Evolutionary conservation across 2,329 filamentous ascomycete species (phyloP), one percentile per base, ranked within the genome.

Genomic region (Thelonectria discophora): DNA sequence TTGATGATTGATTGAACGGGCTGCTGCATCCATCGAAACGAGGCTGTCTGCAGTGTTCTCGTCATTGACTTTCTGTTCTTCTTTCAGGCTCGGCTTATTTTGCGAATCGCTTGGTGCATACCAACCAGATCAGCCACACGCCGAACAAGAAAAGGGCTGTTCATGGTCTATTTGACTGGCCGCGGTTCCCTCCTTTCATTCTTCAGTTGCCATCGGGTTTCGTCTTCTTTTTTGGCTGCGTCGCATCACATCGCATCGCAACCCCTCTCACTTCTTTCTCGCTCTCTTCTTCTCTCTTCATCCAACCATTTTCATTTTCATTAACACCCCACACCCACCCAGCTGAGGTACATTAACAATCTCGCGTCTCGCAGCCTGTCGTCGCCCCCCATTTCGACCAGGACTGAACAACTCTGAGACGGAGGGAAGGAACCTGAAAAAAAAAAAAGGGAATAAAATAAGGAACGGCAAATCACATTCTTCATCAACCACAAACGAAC

Each of bases 121-220:
- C 42, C 42, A 45, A 21, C 20, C 54, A 58, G 45, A 21, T 45
- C 54, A 58, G 50, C 53, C 62, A 51, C 42, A 46, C 34, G 47
- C 55, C 32, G 61, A 49, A 45, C 63, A 59, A 59, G 59, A 67
- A 64, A 67, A 30, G 13, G 34, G n/a, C 34, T 39, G 54, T 27
- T 58, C 32, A 45, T 47, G 6, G 39, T 46, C 13, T 49, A 59
- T 62, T 45, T 49, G 20, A 15, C 18, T n/a, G 24, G 37, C n/a
- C n/a, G 53, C 15, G 47, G 24, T 39, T 32, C n/a, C 53, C 32
- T 32, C 32, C n/a, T 32, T 37, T 51, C 12, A n/a, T 37, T 30
- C 8, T n/a, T 49, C 20, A 8, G 6, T 37, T 20, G 24, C 10
- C n/a, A 37, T 45, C 7, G 17, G 13, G 30, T 53, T 49, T 56